Conservation (phyloP, 2,329 filamentous ascomycete species). For the Lachnellula occidentalis region DNA sequence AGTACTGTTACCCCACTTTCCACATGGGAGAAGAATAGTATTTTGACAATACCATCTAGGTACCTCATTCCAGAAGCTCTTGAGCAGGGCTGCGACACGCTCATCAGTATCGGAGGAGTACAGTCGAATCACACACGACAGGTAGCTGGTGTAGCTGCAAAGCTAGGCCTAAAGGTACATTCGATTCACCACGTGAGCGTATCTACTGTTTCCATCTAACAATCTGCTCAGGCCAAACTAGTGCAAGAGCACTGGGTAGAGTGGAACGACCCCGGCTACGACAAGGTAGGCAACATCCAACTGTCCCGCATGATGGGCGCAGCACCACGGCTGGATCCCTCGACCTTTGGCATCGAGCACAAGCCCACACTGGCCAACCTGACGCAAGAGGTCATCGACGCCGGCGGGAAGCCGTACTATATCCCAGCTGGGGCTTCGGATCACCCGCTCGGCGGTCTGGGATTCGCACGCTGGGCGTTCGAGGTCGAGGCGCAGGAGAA, state of each 20-base stretch:
- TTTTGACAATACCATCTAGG: constrained; percentile 28
- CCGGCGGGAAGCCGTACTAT: constrained; percentile 60
- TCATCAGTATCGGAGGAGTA: constrained; percentile 62
- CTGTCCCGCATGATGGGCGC: constrained; percentile 63
- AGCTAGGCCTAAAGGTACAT: constrained; percentile 46
- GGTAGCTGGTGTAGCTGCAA: constrained; percentile 57
- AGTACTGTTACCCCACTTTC: constrained; percentile 36
- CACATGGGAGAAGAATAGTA: background rate
- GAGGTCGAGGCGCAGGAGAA: constrained; percentile 61
- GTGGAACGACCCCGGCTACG: constrained; percentile 53
- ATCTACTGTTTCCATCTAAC: background rate
- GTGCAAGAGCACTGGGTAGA: constrained; percentile 68
- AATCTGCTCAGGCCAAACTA: constrained; percentile 36
- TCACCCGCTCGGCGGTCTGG: constrained; percentile 63
- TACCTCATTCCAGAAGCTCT: constrained; percentile 62
- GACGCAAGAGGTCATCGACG: constrained; percentile 44
- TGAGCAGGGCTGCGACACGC: constrained; percentile 50
- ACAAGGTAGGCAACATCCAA: constrained; percentile 65
- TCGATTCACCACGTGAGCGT: background rate
- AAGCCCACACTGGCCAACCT: constrained; percentile 53
- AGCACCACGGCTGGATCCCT: constrained; percentile 54
- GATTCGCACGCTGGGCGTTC: constrained; percentile 66
- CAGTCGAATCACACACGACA: constrained; percentile 67
- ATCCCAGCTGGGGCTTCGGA: constrained; percentile 68
- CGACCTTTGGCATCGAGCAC: constrained; percentile 63